Evolutionary conservation across 352 stramenopile genomes (phyloP).

Genomic region (Pythium dissotocum): DNA sequence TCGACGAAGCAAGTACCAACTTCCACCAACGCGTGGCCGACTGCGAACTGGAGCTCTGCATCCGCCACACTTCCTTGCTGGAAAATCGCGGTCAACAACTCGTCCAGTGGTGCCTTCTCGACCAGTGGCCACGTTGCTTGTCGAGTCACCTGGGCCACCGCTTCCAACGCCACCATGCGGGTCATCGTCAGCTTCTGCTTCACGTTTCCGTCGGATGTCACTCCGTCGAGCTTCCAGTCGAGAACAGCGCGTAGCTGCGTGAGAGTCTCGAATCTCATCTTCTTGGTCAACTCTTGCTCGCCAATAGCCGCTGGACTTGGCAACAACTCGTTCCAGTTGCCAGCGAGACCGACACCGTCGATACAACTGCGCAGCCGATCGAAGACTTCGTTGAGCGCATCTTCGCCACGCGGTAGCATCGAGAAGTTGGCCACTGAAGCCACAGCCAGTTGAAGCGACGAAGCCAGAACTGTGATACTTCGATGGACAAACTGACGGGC

Average conservation of each 20-base stretch:
- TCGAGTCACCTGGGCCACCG: background rate
- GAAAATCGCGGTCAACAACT: constrained; percentile 29
- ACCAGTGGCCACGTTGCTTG: constrained; percentile 5
- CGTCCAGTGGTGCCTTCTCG: constrained; percentile 26
- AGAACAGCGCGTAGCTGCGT: constrained; percentile 20
- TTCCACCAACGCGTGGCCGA: constrained; percentile 56
- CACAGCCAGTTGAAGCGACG: background rate
- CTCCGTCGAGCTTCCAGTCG: constrained; percentile 22
- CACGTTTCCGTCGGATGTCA: constrained; percentile 22
- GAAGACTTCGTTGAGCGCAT: constrained; percentile 19
- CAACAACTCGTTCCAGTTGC: constrained; percentile 20
- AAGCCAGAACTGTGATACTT: background rate
- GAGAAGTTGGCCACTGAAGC: constrained; percentile 17
- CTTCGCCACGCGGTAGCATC: constrained; percentile 23
- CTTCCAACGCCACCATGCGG: constrained; percentile 18
- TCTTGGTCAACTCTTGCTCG: constrained; percentile 6
- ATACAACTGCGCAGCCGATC: constrained; percentile 19
- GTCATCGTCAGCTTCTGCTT: constrained; percentile 20
- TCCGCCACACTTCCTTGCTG: constrained; percentile 30
- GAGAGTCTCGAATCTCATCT: constrained; percentile 6
- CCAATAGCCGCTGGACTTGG: background rate
- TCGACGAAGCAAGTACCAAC: constrained; percentile 38
- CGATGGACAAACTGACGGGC: background rate
- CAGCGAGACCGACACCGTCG: constrained; percentile 19
- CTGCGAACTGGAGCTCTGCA: constrained; percentile 50